Evolutionary conservation across 1,139 yeast genomes (phyloP).

Genomic region (Yamadazyma dendronema): DNA sequence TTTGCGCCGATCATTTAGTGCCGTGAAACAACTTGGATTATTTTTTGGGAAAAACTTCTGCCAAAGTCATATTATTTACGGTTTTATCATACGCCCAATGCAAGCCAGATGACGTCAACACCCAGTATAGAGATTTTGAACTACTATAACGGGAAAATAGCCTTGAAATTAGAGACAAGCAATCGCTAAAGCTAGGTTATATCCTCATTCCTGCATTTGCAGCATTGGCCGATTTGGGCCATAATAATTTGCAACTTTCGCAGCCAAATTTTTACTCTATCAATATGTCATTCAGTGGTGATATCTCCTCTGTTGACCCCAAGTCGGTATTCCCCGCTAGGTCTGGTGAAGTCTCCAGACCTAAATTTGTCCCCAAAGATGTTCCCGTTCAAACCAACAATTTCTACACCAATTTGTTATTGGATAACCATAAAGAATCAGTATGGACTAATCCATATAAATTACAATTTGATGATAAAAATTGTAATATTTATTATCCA

Average conservation of each 20-base stretch:
- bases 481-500: constrained; percentile 63
- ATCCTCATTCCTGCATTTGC: no score
- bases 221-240: no score
- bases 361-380: constrained; percentile 17
- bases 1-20: no score
- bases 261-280: constrained; percentile 2
- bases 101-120: no score
- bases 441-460: constrained; percentile 79
- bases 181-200: no score
- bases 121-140: no score
- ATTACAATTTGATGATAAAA: constrained; percentile 42
- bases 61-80: no score
- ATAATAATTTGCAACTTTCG: constrained; percentile 4
- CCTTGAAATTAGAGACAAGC: no score
- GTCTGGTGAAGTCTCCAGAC: constrained; percentile 42
- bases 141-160: no score
- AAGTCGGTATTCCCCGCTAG: constrained; percentile 39
- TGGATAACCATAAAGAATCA: constrained; percentile 56
- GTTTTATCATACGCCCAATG: no score
- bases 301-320: constrained; percentile 46
- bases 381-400: constrained; percentile 69
- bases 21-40: no score
- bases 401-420: constrained; percentile 70
- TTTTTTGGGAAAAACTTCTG: no score
- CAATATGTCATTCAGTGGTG: constrained; percentile 24